phyloP scores from a whole-genome alignment of 768 basidiomycete genomes.

The Pulveroboletus sp. region DNA sequence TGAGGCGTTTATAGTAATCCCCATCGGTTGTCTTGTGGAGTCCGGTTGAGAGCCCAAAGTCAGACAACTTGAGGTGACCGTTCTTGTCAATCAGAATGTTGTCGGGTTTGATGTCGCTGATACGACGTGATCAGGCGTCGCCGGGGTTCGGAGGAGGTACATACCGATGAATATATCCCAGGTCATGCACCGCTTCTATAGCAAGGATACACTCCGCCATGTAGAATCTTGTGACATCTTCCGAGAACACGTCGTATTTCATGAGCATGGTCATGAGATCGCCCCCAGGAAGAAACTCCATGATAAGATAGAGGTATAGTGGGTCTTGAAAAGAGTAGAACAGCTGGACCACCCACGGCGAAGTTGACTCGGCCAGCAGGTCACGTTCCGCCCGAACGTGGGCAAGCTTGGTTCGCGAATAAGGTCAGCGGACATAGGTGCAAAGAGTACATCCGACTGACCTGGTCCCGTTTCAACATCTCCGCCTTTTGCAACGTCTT shows the following conservation, averaged over 20 bases:
- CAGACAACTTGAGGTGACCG: conserved; percentile 95
- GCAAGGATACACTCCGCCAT: conserved; percentile 98
- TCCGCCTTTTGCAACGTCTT: conserved; percentile 97
- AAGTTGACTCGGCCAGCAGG: conserved; percentile 93
- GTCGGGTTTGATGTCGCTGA: conserved; percentile 97
- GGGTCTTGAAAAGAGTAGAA: conserved; percentile 99
- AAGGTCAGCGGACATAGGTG: conserved; percentile 1
- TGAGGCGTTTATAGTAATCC: conserved; percentile 86
- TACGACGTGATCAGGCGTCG: conserved; percentile 1
- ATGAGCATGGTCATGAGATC: conserved; percentile 99
- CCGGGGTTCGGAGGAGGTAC: conserved; percentile 20
- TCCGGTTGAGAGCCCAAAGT: conserved; percentile 97
- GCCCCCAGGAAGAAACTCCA: conserved; percentile 90
- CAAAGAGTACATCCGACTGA: conserved; percentile 30
- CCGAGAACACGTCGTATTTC: conserved; percentile 98
- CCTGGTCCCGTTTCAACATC: conserved; percentile 99
- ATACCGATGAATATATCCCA: conserved; percentile 98
- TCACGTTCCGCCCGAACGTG: conserved; percentile 97
- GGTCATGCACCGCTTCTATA: conserved; percentile 95
- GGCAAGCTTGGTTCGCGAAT: conserved; percentile 59
- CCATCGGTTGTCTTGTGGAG: conserved; percentile 95
- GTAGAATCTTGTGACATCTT: conserved; percentile 98
- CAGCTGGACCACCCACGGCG: conserved; percentile 94
- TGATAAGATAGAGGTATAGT: conserved; percentile 93
- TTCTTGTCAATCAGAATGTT: conserved; percentile 98